These are phyloP conservation scores for Nitzschia sp. DNA, from an alignment of 108 stramenopile genomes.

Conservation along the genomic window DNA sequence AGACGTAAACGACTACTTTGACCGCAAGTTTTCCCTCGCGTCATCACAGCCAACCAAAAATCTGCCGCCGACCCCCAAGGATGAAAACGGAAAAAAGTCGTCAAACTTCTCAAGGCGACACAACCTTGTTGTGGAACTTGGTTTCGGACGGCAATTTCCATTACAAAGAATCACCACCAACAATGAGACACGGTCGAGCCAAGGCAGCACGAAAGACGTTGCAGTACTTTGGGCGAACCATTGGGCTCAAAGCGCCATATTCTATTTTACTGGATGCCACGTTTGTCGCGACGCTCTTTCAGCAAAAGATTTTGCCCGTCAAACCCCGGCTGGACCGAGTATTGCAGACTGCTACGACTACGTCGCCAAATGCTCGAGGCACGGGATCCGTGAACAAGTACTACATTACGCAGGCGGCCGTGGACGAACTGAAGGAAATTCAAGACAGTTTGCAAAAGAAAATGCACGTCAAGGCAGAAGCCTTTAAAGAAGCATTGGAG, in stretches of 20 bases:
- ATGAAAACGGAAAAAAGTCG: no score
- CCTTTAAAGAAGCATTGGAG: conserved; percentile 36
- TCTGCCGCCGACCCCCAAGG: no score
- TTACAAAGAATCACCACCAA: conserved; percentile 5
- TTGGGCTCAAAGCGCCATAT: conserved; percentile 65
- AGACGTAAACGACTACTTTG: no score
- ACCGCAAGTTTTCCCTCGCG: no score
- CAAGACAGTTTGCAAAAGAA: conserved; percentile 6
- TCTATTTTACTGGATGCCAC: conserved; percentile 75
- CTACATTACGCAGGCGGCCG: conserved; percentile 24
- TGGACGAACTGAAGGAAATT: conserved; percentile 30
- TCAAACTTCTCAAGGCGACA: no score
- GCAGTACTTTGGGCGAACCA: conserved; percentile 75
- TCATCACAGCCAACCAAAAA: no score
- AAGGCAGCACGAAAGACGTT: conserved; percentile 82
- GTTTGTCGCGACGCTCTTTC: conserved; percentile 68
- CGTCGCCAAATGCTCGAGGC: conserved; percentile 14
- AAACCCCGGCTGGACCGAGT: conserved; percentile 49
- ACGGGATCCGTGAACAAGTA: conserved; percentile 6
- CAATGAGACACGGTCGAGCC: conserved; percentile 86
- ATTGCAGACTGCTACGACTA: conserved; percentile 28
- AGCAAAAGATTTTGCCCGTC: conserved; percentile 60
- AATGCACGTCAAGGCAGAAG: conserved; percentile 24
- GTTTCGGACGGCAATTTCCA: no score
- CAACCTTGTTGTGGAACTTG: no score